Base-by-base conservation (phyloP, 1,139 yeast species). In the Cylindricascospora bacillispora region DNA sequence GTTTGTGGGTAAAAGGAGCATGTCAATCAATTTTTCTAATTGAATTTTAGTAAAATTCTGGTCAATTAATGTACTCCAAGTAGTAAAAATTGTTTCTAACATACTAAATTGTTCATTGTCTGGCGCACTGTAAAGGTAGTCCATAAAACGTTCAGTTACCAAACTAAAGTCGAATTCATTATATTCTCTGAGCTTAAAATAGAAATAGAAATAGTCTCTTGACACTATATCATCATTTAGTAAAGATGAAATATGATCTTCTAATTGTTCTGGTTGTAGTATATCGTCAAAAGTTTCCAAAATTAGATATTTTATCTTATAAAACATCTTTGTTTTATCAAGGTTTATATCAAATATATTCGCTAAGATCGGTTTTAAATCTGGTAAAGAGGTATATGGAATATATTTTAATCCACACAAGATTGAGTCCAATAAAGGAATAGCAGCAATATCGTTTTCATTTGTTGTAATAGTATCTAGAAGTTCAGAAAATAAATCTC, bases 21-120 rank as follows among this genome's bases (percentile, higher is more conserved):
- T 18, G 3, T 32, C 30, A 7, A 44, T 24, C 9, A 51, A 28
- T 6, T 15, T n/a, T 14, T 31, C 24, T 13, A 49, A 32, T 12
- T 37, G 34, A 1, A 33, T 30, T 22, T 45, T 36, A 2, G 51
- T 29, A 41, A 66, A 60, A 30, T 49, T 41, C 3, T 37, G 29
- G 30, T 71, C 64, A 4, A 75, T 38, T 1, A 74, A 34, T 0
- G 74, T 63, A 18, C 63, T 44, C 82, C 82, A 77, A 46, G 82
- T 67, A n/a, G 45, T 40, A 32, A 73, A 59, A 1, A 65, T 35
- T 29, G 3, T 64, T n/a, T n/a, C n/a, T n/a, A n/a, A n/a, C n/a
- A n/a, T n/a, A n/a, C n/a, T n/a, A n/a, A n/a, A n/a, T n/a, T n/a
- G n/a, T n/a, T n/a, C n/a, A n/a, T n/a, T n/a, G n/a, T n/a, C n/a